Percentiles rank a stretch among this genome's conserved stretches.
Evolutionary conservation across 1,284 basidiomycete genomes (phyloP).

Genomic region (Mycena citricolor): DNA sequence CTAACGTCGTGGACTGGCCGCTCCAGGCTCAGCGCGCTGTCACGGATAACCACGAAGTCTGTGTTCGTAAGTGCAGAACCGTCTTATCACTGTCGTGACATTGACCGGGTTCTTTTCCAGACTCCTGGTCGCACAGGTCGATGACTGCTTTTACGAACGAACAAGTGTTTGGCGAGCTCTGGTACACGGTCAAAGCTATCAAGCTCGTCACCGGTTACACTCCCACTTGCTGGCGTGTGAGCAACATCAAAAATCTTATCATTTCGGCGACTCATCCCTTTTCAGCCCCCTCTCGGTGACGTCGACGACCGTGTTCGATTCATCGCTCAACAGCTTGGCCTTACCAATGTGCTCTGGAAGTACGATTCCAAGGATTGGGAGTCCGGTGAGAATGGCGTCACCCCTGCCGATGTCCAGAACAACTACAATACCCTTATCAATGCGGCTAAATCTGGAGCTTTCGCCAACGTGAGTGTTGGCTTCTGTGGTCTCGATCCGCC

Average conservation of each 20-base stretch:
- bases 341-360: slow-evolving; percentile 20
- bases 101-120: background rate
- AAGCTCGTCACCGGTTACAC: slow-evolving; percentile 12
- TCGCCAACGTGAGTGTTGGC: slow-evolving; percentile 1
- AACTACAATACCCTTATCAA: slow-evolving; percentile 16
- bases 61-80: slow-evolving; percentile 38
- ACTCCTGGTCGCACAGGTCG: background rate
- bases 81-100: background rate
- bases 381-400: background rate
- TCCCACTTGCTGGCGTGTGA: slow-evolving; percentile 14
- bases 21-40: slow-evolving; percentile 60
- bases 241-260: background rate
- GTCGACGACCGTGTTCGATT: slow-evolving; percentile 18
- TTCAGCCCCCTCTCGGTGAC: slow-evolving; percentile 22
- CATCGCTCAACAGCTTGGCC: slow-evolving; percentile 13
- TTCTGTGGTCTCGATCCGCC: background rate
- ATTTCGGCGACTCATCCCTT: background rate
- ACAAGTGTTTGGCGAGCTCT: slow-evolving; percentile 1
- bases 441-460: slow-evolving; percentile 4
- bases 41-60: slow-evolving; percentile 51
- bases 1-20: slow-evolving; percentile 59
- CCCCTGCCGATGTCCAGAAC: slow-evolving; percentile 7
- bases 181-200: slow-evolving; percentile 5
- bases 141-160: slow-evolving; percentile 5
- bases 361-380: slow-evolving; percentile 17